These are phyloP conservation scores for Aspergillus homomorphus DNA, from an alignment of 495 filamentous ascomycete species.

Conservation along the genomic window DNA sequence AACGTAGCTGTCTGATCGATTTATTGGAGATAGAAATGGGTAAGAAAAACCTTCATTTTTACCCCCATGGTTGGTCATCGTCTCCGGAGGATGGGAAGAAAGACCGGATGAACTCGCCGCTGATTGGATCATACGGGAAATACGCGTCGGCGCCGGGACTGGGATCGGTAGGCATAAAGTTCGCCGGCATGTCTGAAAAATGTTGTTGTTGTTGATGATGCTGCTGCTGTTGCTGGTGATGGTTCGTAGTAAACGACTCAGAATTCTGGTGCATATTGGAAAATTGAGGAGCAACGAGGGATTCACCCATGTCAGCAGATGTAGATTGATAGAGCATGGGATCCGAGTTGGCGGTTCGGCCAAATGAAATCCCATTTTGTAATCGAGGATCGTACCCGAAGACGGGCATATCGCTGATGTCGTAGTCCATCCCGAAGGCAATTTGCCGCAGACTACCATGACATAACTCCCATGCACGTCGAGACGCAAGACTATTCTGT, in stretches of 20 bases:
- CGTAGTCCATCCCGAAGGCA: slow-evolving; percentile 40
- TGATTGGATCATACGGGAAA: slow-evolving; percentile 48
- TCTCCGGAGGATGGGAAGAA: slow-evolving; percentile 39
- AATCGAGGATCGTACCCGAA: slow-evolving; percentile 24
- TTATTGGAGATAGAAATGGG: neutral
- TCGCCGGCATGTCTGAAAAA: neutral
- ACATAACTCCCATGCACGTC: slow-evolving; percentile 58
- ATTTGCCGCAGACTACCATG: slow-evolving; percentile 42
- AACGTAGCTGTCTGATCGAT: too few relatives aligned
- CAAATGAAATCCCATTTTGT: neutral
- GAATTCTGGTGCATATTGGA: neutral
- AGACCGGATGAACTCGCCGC: slow-evolving; percentile 43
- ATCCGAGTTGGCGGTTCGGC: neutral
- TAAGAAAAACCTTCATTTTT: neutral
- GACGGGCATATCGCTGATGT: slow-evolving; percentile 38
- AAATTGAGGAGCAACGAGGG: neutral
- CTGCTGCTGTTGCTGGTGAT: neutral
- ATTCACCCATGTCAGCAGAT: neutral
- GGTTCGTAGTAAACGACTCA: neutral
- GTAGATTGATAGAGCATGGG: neutral
- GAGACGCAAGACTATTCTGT: slow-evolving; percentile 49
- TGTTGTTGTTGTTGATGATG: neutral
- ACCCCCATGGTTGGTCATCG: slow-evolving; percentile 21
- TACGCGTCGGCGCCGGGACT: slow-evolving; percentile 26
- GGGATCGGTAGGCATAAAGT: neutral